Evolutionary conservation across 139 green algal genomes (phyloP).

Genomic region (Chlamydomonas asymmetrica): DNA sequence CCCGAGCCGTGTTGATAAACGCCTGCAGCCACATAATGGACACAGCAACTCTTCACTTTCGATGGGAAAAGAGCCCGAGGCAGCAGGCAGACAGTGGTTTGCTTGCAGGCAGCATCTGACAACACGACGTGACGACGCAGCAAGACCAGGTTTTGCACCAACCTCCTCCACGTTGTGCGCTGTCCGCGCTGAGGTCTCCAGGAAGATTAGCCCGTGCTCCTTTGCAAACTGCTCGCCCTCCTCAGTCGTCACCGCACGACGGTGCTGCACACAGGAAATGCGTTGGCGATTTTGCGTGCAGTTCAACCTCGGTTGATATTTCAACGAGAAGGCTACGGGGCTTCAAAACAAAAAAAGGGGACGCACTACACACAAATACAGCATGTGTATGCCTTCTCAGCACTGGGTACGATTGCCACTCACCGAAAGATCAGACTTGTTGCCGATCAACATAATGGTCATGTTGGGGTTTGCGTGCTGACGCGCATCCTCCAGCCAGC

Average conservation of each 20-base stretch:
- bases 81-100: too few species aligned
- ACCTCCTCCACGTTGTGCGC: conserved; percentile 98
- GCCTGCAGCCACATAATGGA: conserved; percentile 53
- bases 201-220: conserved; percentile 97
- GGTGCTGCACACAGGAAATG: too few species aligned
- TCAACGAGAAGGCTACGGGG: too few species aligned
- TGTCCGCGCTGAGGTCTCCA: conserved; percentile 98
- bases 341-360: too few species aligned
- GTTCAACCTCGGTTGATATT: too few species aligned
- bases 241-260: conserved; percentile 91
- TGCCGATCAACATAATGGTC: conserved; percentile 99
- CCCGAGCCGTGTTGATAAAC: conserved; percentile 97
- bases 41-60: too few species aligned
- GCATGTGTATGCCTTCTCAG: too few species aligned
- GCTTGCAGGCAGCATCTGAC: too few species aligned
- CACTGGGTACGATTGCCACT: too few species aligned
- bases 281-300: too few species aligned
- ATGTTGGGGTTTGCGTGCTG: conserved; percentile 99
- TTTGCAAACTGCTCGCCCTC: conserved; percentile 98
- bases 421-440: conserved; percentile 95
- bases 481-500: conserved; percentile 97
- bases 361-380: too few species aligned
- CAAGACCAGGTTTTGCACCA: not conserved
- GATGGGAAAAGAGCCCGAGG: too few species aligned
- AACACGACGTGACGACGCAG: not conserved